Base-by-base conservation (phyloP, 2,329 filamentous ascomycete genomes). In the Sporothrix curviconia region DNA sequence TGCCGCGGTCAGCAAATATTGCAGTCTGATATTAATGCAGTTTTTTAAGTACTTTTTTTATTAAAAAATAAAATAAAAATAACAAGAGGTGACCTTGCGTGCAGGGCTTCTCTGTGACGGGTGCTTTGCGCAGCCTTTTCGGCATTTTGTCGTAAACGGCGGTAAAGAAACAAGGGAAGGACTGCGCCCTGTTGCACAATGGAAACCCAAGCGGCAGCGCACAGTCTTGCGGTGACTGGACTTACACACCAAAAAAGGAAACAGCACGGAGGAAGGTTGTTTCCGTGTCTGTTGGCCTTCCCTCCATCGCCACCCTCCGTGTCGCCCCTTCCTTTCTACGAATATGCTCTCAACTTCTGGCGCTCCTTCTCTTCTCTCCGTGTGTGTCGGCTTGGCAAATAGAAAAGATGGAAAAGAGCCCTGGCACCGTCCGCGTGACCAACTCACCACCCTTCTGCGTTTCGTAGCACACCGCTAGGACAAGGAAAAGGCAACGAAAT, bases 381-480 rank as follows among this genome's bases (percentile, higher is more conserved):
- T 24, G 39, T 25, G 22, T 39, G 32, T 44, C 34, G 47, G 40
- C 47, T 54, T 46, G 56, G 43, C 56, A 54, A 58, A 54, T 40
- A 46, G n/a, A n/a, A n/a, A n/a, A n/a, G n/a, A n/a, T n/a, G n/a
- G 49, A 54, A 28, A 42, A 34, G 34, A 46, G 40, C 40, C 49
- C 24, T 58, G 40, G 17, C 11, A 11, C 39, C 37, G 49, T 52
- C 52, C 59, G 52, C 56, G 59, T 60, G 59, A 60, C 59, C 55
- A 11, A 32, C 11, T 55, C 32, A 37, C 40, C 36, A 34, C 51
- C 15, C 43, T 19, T 36, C 37, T n/a, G 28, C 24, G 11, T 56
- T 52, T 55, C 55, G 58, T 55, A 47, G 55, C 55, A 57, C 59
- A 58, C 59, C 59, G 59, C 59, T 22, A 19, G 30, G 30, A 12